Conservation (phyloP, 352 stramenopile species). For the Globisporangium ultimum region DNA sequence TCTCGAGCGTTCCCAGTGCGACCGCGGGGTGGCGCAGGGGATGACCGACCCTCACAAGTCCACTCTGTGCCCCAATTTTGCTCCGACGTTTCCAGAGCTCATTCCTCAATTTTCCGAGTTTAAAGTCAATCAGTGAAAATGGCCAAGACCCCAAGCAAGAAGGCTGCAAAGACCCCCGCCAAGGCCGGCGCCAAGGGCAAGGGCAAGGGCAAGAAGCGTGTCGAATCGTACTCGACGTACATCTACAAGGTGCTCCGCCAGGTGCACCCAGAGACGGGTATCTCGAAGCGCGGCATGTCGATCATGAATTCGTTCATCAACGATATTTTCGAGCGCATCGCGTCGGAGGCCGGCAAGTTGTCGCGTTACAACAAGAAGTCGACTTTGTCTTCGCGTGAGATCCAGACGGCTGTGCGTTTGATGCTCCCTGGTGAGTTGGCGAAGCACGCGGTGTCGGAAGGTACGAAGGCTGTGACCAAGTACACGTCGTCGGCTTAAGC, state of each 20-base stretch:
- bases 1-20: conserved; percentile 12
- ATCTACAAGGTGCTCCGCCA: conserved; percentile 94
- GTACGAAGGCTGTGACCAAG: conserved; percentile 96
- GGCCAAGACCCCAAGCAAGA: conserved; percentile 96
- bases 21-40: neutral
- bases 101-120: conserved; percentile 34
- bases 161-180: conserved; percentile 76
- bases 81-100: neutral
- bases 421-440: conserved; percentile 96
- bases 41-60: neutral
- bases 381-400: conserved; percentile 95
- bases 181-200: conserved; percentile 77
- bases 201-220: conserved; percentile 85
- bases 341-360: conserved; percentile 94
- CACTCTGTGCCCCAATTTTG: neutral
- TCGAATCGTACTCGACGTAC: conserved; percentile 90
- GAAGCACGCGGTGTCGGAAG: conserved; percentile 97
- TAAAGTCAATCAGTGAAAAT: conserved; percentile 47
- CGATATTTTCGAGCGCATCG: conserved; percentile 98
- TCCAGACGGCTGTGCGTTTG: conserved; percentile 94
- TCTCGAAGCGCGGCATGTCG: conserved; percentile 97
- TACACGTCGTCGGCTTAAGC: conserved; percentile 87
- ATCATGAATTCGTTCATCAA: conserved; percentile 99
- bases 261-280: conserved; percentile 96
- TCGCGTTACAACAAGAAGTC: conserved; percentile 99